Percentiles rank a stretch among this genome's conserved stretches.
Conservation (phyloP, 768 basidiomycete genomes). For the Naematelia aurantialba region DNA sequence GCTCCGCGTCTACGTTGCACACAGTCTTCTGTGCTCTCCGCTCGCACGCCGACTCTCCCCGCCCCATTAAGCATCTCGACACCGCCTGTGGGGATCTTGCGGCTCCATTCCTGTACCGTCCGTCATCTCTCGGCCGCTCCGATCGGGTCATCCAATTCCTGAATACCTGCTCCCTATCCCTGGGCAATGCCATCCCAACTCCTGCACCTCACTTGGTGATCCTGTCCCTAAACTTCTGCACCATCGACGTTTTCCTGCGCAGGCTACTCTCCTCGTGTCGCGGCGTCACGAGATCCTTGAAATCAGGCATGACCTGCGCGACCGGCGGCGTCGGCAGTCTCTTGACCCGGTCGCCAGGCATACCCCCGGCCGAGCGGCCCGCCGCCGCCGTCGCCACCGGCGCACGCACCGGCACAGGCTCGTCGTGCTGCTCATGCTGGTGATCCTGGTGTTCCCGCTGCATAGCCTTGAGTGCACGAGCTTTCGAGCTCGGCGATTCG, state of each 20-base stretch:
- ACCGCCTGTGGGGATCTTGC: too few species aligned
- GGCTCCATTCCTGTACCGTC: too few species aligned
- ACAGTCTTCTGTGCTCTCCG: too few species aligned
- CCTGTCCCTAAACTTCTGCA: constrained; percentile 48
- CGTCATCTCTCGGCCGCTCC: too few species aligned
- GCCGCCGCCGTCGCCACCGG: not conserved
- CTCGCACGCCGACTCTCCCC: too few species aligned
- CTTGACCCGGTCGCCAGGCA: constrained; percentile 26
- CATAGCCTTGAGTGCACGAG: not conserved
- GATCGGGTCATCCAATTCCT: too few species aligned
- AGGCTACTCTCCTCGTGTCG: constrained; percentile 19
- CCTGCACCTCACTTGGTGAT: constrained; percentile 35
- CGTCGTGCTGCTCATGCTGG: constrained; percentile 1
- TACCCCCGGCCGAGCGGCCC: not conserved
- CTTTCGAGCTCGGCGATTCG: constrained; percentile 17
- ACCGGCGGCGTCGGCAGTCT: constrained; percentile 42
- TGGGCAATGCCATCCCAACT: too few species aligned
- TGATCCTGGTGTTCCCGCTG: not conserved
- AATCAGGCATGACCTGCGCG: constrained; percentile 47
- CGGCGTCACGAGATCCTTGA: constrained; percentile 27
- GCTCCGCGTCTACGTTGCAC: too few species aligned
- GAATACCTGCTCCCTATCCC: too few species aligned
- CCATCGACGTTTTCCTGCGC: constrained; percentile 44
- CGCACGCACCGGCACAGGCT: not conserved
- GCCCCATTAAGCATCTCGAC: too few species aligned